Evolutionary conservation across 306 rosid genomes (phyloP), one percentile per base, ranked within the genome.

Genomic region (Sicyos baderoa): DNA sequence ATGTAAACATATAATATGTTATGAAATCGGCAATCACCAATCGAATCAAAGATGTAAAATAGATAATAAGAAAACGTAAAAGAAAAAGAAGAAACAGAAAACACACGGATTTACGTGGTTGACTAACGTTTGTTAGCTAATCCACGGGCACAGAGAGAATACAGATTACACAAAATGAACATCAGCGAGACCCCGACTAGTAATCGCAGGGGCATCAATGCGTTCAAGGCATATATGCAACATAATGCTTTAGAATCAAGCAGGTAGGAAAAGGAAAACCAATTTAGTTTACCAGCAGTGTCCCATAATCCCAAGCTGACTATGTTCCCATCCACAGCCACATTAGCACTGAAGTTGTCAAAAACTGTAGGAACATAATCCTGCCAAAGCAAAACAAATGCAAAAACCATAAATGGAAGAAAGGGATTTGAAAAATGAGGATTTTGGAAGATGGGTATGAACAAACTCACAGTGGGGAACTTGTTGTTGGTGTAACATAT

Each of bases 261-360:
- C 42, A 47, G 56, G n/a, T 9, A 63, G 63, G 48, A 44, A 54
- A 54, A 68, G 71, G 29, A 45, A 44, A 54, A 55, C 18, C 68
- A 60, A 76, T 52, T 70, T 47, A 49, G 53, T 49, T 49, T 83
- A 93, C 98, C 98, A 80, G 98, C 98, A 49, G 98, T 93, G 75
- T 93, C 98, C 98, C 98, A 93, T 16, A 93, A 80, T 62, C 98
- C 98, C 85, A 93, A 77, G 83, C 86, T 93, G 54, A 93, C 97
- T 72, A 93, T 84, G 72, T 61, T 86, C 65, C 98, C 97, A 85
- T 89, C 98, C 85, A 86, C 97, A 67, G 96, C 80, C 49, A 93
- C 98, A 82, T 93, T 93, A 52, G 98, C 97, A 79, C 98, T 93
- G 72, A 93, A 93, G 62, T 93, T 93, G 79, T 93, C 98, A 80